phyloP scores from a whole-genome alignment of 2,329 filamentous ascomycete species.

The Sarocladium kiliense region DNA sequence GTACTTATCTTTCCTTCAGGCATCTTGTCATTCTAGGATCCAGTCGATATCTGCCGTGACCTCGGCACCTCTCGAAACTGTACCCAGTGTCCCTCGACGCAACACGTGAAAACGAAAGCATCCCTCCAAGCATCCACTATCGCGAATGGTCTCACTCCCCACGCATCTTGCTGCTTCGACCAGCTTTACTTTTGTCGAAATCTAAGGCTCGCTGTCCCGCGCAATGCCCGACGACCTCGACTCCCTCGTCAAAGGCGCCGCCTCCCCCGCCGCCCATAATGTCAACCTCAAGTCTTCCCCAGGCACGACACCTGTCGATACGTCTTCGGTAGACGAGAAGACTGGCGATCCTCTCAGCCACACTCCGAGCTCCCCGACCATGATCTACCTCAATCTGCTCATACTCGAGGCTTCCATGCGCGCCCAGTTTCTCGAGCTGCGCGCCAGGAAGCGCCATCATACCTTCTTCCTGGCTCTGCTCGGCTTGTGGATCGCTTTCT shows the following conservation, averaged over 20 bases:
- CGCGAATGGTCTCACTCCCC: not conserved
- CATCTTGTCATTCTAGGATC: not conserved
- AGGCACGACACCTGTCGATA: constrained; percentile 36
- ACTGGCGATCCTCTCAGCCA: constrained; percentile 68
- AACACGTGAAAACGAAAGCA: not conserved
- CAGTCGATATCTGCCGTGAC: not conserved
- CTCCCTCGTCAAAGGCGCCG: constrained; percentile 87
- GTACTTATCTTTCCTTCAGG: no score
- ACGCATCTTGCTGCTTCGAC: not conserved
- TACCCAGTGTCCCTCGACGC: not conserved
- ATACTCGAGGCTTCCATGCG: constrained; percentile 94
- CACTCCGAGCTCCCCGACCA: constrained; percentile 84
- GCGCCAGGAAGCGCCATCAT: constrained; percentile 83
- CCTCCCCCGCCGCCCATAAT: constrained; percentile 59
- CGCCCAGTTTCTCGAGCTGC: constrained; percentile 85
- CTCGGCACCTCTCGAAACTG: not conserved
- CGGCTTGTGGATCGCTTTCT: constrained; percentile 73
- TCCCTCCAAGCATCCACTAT: not conserved
- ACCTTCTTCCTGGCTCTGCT: constrained; percentile 85
- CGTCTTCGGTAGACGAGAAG: constrained; percentile 33
- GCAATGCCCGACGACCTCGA: constrained; percentile 67
- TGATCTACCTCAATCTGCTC: constrained; percentile 96
- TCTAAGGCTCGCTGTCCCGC: constrained; percentile 14
- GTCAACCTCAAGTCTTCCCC: constrained; percentile 35
- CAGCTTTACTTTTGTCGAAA: not conserved